Percentiles rank a stretch among this genome's conserved stretches.
Evolutionary conservation across 176 grass and related monocot species (phyloP).

Genomic region (Cenchrus purpureus): DNA sequence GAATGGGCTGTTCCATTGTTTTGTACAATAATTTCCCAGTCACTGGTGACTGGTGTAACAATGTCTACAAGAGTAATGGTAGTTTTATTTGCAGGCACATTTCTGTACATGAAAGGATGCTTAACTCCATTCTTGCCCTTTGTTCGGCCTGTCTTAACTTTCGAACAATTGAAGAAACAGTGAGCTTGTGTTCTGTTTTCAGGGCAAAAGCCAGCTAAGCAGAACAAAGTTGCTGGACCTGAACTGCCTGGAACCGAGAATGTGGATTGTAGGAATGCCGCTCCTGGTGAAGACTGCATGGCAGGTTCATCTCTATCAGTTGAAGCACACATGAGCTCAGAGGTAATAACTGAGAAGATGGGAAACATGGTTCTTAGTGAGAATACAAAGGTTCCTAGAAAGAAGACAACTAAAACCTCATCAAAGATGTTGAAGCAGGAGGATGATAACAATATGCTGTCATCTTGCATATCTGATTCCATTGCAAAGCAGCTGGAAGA

Average conservation of each 20-base stretch:
- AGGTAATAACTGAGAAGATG: slow-evolving; percentile 67
- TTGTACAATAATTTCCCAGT: slow-evolving; percentile 21
- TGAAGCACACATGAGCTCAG: slow-evolving; percentile 45
- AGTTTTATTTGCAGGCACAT: slow-evolving; percentile 65
- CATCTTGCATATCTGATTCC: slow-evolving; percentile 65
- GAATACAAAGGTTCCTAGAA: slow-evolving; percentile 32
- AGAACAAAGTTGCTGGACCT: slow-evolving; percentile 32
- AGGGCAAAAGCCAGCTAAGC: slow-evolving; percentile 54
- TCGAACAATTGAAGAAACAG: slow-evolving; percentile 55
- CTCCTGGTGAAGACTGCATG: slow-evolving; percentile 32
- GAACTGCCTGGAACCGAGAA: slow-evolving; percentile 9
- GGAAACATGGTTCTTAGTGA: slow-evolving; percentile 42
- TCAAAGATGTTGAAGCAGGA: slow-evolving; percentile 47
- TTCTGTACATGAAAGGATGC: slow-evolving; percentile 51
- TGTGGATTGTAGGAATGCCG: slow-evolving; percentile 35
- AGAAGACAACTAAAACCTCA: slow-evolving; percentile 38
- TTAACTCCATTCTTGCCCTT: slow-evolving; percentile 46
- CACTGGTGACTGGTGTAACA: slow-evolving; percentile 23
- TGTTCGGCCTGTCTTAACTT: slow-evolving; percentile 56
- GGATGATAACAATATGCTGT: slow-evolving; percentile 36
- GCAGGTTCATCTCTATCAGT: slow-evolving; percentile 41
- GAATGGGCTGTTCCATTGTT: slow-evolving; percentile 11
- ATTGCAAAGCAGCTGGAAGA: slow-evolving; percentile 75
- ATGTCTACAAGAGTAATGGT: slow-evolving; percentile 51
- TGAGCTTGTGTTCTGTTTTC: slow-evolving; percentile 72